Evolutionary conservation across 345 rosid genomes (phyloP).

Genomic region (Camelina hispida): DNA sequence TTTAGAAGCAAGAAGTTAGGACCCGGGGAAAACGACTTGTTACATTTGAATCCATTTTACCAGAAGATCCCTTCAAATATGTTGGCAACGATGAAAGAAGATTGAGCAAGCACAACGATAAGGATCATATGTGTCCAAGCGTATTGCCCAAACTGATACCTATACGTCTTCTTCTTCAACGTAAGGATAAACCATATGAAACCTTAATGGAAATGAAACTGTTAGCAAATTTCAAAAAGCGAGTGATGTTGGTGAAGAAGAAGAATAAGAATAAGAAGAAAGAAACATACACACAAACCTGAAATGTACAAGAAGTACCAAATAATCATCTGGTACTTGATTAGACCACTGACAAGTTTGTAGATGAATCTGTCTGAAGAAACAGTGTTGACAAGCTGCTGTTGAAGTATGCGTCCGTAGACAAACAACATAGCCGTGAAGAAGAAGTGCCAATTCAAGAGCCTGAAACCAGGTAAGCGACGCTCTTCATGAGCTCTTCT

Average conservation of each 20-base stretch:
- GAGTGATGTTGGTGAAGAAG: neutral
- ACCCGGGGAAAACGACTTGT: neutral
- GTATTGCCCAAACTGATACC: conserved; percentile 96
- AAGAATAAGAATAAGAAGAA: neutral
- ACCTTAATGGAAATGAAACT: conserved; percentile 48
- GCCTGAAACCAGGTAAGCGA: conserved; percentile 85
- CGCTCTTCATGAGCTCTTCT: conserved; percentile 80
- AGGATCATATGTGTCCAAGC: conserved; percentile 99
- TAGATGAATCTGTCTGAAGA: conserved; percentile 73
- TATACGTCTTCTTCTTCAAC: conserved; percentile 93
- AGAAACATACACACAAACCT: conserved; percentile 53
- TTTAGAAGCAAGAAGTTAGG: conserved; percentile 56
- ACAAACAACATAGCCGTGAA: conserved; percentile 94
- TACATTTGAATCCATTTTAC: conserved; percentile 45
- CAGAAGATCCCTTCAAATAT: conserved; percentile 97
- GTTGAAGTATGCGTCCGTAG: conserved; percentile 91
- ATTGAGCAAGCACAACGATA: conserved; percentile 89
- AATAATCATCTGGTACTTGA: conserved; percentile 90
- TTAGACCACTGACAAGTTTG: conserved; percentile 74
- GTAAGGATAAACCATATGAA: conserved; percentile 98
- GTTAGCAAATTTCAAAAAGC: neutral
- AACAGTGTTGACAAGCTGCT: conserved; percentile 84
- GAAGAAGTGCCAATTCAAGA: conserved; percentile 93
- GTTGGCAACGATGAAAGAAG: conserved; percentile 88
- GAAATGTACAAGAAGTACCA: conserved; percentile 89